These are phyloP conservation scores for Echinochloa phyllopogon DNA, from an alignment of 176 grass and related monocot species.

Conservation along the genomic window DNA sequence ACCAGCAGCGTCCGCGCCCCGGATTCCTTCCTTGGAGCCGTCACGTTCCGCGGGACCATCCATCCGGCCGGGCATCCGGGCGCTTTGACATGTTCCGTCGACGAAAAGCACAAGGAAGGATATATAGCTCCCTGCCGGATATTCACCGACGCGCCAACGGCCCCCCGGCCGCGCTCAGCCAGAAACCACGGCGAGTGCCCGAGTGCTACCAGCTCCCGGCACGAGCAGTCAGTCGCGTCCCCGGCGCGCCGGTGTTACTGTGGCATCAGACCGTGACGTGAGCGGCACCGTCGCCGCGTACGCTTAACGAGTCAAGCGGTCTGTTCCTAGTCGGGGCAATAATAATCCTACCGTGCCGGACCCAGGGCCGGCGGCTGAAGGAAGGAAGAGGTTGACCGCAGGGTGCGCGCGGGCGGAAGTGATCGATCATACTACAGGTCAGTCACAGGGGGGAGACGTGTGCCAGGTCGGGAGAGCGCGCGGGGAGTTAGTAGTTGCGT, in stretches of 20 bases:
- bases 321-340: too few species aligned
- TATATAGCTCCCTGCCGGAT: not conserved
- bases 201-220: not conserved
- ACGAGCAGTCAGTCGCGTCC: too few species aligned
- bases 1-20: not conserved
- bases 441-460: not conserved
- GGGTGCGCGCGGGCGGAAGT: too few species aligned
- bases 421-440: too few species aligned
- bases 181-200: not conserved
- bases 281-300: too few species aligned
- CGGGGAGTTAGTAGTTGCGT: not conserved
- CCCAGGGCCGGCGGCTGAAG: not conserved
- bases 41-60: not conserved
- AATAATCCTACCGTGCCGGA: too few species aligned
- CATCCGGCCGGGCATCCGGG: not conserved
- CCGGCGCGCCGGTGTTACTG: too few species aligned
- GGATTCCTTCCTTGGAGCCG: conserved; percentile 7
- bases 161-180: not conserved
- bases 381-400: not conserved
- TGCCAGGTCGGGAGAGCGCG: not conserved
- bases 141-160: not conserved
- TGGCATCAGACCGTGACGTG: too few species aligned
- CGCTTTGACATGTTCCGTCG: conserved; percentile 9
- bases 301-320: too few species aligned
- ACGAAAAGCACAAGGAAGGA: not conserved